Base-by-base conservation (phyloP, 129 eudicot genomes). In the Helichrysum umbraculigerum region DNA sequence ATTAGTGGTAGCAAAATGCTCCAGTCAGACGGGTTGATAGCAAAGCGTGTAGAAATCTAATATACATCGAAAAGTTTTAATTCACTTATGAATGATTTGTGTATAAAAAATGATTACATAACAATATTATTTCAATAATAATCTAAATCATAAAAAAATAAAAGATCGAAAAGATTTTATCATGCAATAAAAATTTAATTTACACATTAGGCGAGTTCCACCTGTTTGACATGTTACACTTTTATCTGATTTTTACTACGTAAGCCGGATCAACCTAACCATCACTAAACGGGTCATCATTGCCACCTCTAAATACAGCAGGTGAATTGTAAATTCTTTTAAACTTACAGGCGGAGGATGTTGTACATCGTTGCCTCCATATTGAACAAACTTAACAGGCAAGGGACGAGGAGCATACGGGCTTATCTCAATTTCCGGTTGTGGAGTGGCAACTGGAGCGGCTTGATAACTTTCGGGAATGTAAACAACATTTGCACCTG, bases 331-430 rank as follows among this genome's bases (percentile, higher is more conserved):
- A 78, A 57, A n/a, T 78, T 32, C 34, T 39, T 14, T 22, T 39
- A 75, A 12, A 79, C 97, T 77, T 81, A 93, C 97, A 51, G 88
- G 87, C 59, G 86, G 93, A 63, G 86, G 67, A 89, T 86, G 88
- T 60, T 82, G 91, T 12, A 83, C 68, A 63, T 86, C 87, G 28
- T 56, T 74, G 86, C 82, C 83, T 56, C 89, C 91, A 76, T 80
- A 79, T 5, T 91, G 92, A 68, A 85, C 82, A 76, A 81, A 74
- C 83, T 87, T 88, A 61, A 84, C 70, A 14, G 97, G 88, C 77
- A 72, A n/a, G 1, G 91, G 78, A 35, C 89, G 78, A 67, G 85
- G 78, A 62, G 84, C 77, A 79, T 56, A 80, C 12, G 88, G 83
- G 79, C 79, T 78, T 29, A 79, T 70, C 74, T 85, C 92, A 76